Evolutionary conservation across 2,329 filamentous ascomycete genomes (phyloP).

Genomic region (Dactylonectria macrodidyma): DNA sequence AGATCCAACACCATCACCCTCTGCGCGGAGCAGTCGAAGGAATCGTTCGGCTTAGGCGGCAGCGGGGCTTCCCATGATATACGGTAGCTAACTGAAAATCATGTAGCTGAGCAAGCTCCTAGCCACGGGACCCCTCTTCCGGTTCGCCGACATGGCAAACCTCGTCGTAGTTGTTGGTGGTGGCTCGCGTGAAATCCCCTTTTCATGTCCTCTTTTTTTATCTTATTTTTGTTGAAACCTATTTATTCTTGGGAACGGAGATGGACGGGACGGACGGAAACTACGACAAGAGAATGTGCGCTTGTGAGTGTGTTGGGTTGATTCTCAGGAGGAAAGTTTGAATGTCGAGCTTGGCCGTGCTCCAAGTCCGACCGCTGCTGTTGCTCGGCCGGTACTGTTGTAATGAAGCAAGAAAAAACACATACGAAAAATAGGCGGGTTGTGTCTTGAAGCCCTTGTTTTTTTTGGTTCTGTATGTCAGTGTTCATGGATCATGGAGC

Average conservation of each 20-base stretch:
- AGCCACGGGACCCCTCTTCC: background rate
- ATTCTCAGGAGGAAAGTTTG: slow-evolving; percentile 38
- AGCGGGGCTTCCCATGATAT: slow-evolving; percentile 18
- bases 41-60: slow-evolving; percentile 32
- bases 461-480: background rate
- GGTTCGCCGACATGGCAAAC: slow-evolving; percentile 21
- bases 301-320: slow-evolving; percentile 26
- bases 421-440: slow-evolving; percentile 35
- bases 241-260: slow-evolving; percentile 47
- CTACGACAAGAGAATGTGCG: slow-evolving; percentile 33
- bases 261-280: slow-evolving; percentile 41
- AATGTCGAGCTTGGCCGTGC: slow-evolving; percentile 44
- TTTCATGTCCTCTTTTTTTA: slow-evolving; percentile 47
- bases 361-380: slow-evolving; percentile 38
- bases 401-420: slow-evolving; percentile 44
- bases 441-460: slow-evolving; percentile 22
- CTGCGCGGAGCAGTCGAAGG: slow-evolving; percentile 38
- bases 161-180: slow-evolving; percentile 30
- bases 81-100: slow-evolving; percentile 7
- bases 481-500: slow-evolving; percentile 4
- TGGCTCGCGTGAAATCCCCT: slow-evolving; percentile 34
- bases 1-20: slow-evolving; percentile 18
- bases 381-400: slow-evolving; percentile 44
- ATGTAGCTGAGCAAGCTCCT: background rate
- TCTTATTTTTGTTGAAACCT: slow-evolving; percentile 44